Evolutionary conservation across 2,329 filamentous ascomycete species (phyloP).

Genomic region (Xylariales sp.): DNA sequence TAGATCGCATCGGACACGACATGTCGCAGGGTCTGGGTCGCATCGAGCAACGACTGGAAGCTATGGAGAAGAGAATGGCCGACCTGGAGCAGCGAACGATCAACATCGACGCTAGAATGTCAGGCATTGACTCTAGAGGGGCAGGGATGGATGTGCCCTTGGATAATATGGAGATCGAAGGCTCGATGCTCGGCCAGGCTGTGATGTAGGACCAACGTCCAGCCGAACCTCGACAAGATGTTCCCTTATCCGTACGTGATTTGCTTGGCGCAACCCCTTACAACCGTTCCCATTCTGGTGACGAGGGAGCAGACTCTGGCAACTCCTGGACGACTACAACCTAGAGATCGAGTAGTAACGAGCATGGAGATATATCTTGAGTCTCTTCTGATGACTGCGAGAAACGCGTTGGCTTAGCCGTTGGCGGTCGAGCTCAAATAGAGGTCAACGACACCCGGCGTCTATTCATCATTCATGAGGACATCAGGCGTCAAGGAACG

Average conservation of each 20-base stretch:
- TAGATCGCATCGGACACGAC: constrained; percentile 55
- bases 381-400: no score
- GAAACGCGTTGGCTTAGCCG: no score
- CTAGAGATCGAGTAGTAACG: no score
- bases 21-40: constrained; percentile 47
- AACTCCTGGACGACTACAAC: no score
- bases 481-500: constrained; percentile 2
- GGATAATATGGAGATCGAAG: constrained; percentile 34
- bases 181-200: constrained; percentile 28
- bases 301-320: no score
- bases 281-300: no score
- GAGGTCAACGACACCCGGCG: no score
- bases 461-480: no score
- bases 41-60: constrained; percentile 45
- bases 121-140: constrained; percentile 30
- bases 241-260: not conserved
- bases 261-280: no score
- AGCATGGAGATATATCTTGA: no score
- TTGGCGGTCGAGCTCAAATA: no score
- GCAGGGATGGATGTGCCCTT: constrained; percentile 32
- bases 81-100: constrained; percentile 40
- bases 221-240: not conserved
- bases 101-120: constrained; percentile 32
- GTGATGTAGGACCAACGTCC: constrained; percentile 27
- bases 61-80: constrained; percentile 51